Base-by-base conservation (phyloP, 768 basidiomycete genomes). In the Amanita rimosa region DNA sequence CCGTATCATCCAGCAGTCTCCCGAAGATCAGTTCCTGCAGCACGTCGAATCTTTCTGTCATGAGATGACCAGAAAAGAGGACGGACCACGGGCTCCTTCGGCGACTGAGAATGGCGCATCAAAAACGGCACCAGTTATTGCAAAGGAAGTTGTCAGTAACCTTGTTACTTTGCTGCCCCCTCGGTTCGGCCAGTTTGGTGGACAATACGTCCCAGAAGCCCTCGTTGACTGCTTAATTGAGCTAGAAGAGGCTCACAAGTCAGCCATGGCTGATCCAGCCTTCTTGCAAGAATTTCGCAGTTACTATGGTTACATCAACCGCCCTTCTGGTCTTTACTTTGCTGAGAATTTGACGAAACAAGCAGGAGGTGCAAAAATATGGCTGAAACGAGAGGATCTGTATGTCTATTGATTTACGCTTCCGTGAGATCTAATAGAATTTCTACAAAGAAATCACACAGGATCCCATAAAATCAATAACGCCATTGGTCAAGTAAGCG, bases 381-480 rank as follows among this genome's bases (percentile, higher is more conserved):
- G 96, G 96, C 68, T 99, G 58, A 99, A 99, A 73, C 81, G 93
- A 40, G 95, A 94, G 67, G 92, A 95, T 57, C 60, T 95, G 85
- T 85, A 54, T 53, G 84, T 62, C 16, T 39, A 21, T 34, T 17
- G 21, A 35, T 34, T 11, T 42, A 38, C 33, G 31, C 6, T 22
- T 22, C 22, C 5, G n/a, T 3, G 21, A 40, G 44, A 29, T 33
- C 48, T 42, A 56, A 53, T 50, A 44, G 41, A 26, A 47, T 48
- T 37, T 33, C 6, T 8, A n/a, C 35, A 14, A 50, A 90, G 87
- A 51, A 99, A 99, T 63, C 95, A 98, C 62, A 98, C 96, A 0
- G 96, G 96, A 13, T 97, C 94, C 8, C 96, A 99, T 67, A 99
- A 98, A 66, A 98, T 99, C 61, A 98, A 98, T 68, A 99, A 99